Base-by-base conservation (phyloP, 352 stramenopile species). In the Pythium brachiatum region DNA sequence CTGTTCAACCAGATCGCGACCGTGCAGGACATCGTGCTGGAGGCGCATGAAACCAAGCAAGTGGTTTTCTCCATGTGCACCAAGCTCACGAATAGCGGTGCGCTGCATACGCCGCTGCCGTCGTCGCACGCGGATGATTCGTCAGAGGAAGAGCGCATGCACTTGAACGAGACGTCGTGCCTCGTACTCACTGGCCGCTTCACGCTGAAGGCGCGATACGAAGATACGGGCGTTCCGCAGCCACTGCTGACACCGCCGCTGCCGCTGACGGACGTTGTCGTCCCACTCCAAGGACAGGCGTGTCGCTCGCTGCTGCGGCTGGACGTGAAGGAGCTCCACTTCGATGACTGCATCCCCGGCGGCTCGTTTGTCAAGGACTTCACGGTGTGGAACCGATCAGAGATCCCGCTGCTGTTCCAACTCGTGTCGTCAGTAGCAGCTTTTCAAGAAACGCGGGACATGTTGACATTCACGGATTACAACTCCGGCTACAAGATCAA, bases 341-440 rank as follows among this genome's bases (percentile, higher is more conserved):
- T 96, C 53, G 88, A 96, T 32, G 88, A 95, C 64, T 96, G 88
- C 25, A 83, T 96, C 3, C 88, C 88, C 3, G 83, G 81, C 15
- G 86, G 86, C 0, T 93, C 88, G 20, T 96, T 94, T 43, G 88
- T 95, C 7, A 96, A 96, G 57, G 88, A 96, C 60, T 95, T 96
- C 25, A 95, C 88, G 2, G 83, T 96, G 16, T 96, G 88, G 88
- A 96, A 96, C 29, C 85, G 88, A 5, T 95, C 88, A 0, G 88
- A 96, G 66, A 96, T 95, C 50, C 88, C 86, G 13, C 74, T 96
- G 47, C 62, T 95, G 15, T 95, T 96, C 63, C 87, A 92, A 52
- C 67, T 96, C 7, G 77, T 94, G 27, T 92, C 86, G 1, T 90
- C 83, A 2, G 70, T 92, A 36, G 73, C 75, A 26, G 55, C 74